phyloP scores from a whole-genome alignment of 2,329 filamentous ascomycete species.

The Cladosporium halotolerans region DNA sequence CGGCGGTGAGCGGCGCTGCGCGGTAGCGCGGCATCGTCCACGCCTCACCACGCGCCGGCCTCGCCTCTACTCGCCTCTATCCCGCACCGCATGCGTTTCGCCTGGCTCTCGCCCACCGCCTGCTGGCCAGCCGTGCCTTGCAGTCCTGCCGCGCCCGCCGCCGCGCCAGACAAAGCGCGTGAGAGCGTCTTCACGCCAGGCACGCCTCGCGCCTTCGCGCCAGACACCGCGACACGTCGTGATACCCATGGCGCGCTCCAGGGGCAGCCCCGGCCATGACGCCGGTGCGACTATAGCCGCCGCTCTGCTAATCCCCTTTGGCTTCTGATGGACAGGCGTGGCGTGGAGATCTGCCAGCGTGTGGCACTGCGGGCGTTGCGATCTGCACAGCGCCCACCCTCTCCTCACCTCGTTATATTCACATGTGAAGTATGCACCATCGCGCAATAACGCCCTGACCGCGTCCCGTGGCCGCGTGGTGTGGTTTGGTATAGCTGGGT shows the following conservation, averaged over 20 bases:
- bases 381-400: conserved; percentile 3
- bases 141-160: neutral
- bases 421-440: neutral
- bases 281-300: conserved; percentile 7
- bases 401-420: conserved; percentile 11
- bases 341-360: conserved; percentile 3
- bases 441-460: too few species aligned
- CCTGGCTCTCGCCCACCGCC: neutral
- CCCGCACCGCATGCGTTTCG: conserved; percentile 4
- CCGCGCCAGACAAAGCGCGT: neutral
- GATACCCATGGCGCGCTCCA: neutral
- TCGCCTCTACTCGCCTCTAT: neutral
- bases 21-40: conserved; percentile 2
- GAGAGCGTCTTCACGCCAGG: neutral
- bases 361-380: conserved; percentile 1
- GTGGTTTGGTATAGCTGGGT: too few species aligned
- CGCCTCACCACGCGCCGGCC: neutral
- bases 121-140: conserved; percentile 5
- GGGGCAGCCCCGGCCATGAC: conserved; percentile 2
- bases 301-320: conserved; percentile 8
- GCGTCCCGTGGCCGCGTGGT: too few species aligned
- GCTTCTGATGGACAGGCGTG: neutral
- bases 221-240: neutral
- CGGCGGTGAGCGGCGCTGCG: conserved; percentile 2
- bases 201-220: neutral